Evolutionary conservation across 2,329 filamentous ascomycete species (phyloP).

Genomic region (Plectosphaerella sp.): DNA sequence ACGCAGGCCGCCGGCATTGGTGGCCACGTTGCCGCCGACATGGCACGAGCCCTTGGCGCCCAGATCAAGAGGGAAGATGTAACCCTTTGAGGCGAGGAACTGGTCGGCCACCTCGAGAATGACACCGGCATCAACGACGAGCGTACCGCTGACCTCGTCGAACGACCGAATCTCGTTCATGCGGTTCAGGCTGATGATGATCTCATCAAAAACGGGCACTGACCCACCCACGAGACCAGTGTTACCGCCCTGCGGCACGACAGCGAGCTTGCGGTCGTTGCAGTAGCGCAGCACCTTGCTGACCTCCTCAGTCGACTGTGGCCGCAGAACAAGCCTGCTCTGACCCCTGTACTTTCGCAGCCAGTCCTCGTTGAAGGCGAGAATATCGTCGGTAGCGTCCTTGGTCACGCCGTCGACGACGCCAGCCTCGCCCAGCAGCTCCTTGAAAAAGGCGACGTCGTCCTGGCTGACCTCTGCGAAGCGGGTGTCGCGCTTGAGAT

Average conservation of each 20-base stretch:
- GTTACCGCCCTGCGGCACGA: constrained; percentile 96
- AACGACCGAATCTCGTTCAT: constrained; percentile 93
- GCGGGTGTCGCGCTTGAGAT: constrained; percentile 71
- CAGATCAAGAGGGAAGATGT: constrained; percentile 95
- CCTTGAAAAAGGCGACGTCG: constrained; percentile 79
- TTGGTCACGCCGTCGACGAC: constrained; percentile 78
- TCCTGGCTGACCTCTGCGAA: constrained; percentile 71
- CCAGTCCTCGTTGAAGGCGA: constrained; percentile 95
- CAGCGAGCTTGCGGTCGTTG: constrained; percentile 86
- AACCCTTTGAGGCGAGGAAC: constrained; percentile 73
- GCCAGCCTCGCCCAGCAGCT: constrained; percentile 75
- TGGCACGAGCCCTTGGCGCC: constrained; percentile 97
- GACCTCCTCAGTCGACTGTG: constrained; percentile 78
- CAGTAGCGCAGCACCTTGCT: constrained; percentile 91
- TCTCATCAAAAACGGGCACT: constrained; percentile 97
- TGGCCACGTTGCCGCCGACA: constrained; percentile 91
- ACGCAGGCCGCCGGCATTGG: constrained; percentile 89
- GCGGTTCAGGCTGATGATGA: constrained; percentile 82
- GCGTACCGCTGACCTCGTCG: constrained; percentile 84
- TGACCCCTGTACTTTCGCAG: constrained; percentile 98
- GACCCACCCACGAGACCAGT: constrained; percentile 93
- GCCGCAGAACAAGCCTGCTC: constrained; percentile 81
- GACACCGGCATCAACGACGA: constrained; percentile 87
- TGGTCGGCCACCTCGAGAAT: constrained; percentile 87
- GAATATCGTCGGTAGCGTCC: constrained; percentile 73